phyloP scores from a whole-genome alignment of 495 filamentous ascomycete species.

The Hamigera avellanea region DNA sequence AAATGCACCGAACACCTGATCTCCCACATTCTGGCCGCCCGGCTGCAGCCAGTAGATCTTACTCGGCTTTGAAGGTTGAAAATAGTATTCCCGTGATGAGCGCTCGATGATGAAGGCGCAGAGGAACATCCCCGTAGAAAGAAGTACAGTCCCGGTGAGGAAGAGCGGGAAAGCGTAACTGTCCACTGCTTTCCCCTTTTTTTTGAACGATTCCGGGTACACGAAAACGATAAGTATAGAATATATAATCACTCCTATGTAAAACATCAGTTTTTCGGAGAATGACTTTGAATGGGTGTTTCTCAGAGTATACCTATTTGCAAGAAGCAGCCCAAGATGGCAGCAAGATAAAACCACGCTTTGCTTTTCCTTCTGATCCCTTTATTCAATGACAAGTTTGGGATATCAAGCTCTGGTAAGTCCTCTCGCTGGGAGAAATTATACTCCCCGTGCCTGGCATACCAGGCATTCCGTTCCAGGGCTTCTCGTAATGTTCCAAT shows the following conservation, averaged over 20 bases:
- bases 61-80: constrained; percentile 17
- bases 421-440: constrained; percentile 7
- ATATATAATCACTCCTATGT: constrained; percentile 20
- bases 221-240: constrained; percentile 22
- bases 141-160: constrained; percentile 19
- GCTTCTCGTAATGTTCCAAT: constrained; percentile 22
- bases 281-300: too few species aligned
- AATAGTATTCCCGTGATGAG: constrained; percentile 19
- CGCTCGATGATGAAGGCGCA: constrained; percentile 30
- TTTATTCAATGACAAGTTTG: constrained; percentile 37
- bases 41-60: constrained; percentile 35
- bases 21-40: constrained; percentile 25
- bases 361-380: constrained; percentile 22
- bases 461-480: constrained; percentile 16
- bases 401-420: constrained; percentile 24
- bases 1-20: constrained; percentile 30
- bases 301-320: constrained; percentile 18
- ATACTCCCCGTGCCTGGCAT: constrained; percentile 1
- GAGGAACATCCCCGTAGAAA: constrained; percentile 29
- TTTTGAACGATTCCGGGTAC: constrained; percentile 17
- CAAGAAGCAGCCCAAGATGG: constrained; percentile 15
- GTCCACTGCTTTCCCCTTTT: constrained; percentile 16
- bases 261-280: neutral
- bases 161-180: constrained; percentile 31
- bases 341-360: constrained; percentile 25